Conservation (phyloP, 805 yeast genomes). For the Kodamaea laetipori region DNA sequence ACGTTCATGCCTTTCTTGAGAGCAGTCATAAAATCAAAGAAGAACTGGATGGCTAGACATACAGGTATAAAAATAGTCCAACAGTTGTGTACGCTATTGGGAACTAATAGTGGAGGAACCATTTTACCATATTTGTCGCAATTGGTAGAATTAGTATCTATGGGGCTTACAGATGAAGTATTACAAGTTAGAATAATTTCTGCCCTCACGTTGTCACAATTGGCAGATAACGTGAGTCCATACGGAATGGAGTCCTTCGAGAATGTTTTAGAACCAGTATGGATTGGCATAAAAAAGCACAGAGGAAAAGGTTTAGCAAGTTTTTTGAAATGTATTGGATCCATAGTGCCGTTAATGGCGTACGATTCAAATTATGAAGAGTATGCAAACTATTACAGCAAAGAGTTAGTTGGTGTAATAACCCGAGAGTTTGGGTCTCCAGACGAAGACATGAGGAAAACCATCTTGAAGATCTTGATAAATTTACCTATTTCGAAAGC, state of each 20-base stretch:
- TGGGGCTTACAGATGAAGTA: conserved; percentile 67
- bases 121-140: conserved; percentile 72
- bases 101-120: conserved; percentile 49
- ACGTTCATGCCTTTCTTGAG: conserved; percentile 74
- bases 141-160: conserved; percentile 60
- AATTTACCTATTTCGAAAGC: conserved; percentile 65
- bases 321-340: conserved; percentile 75
- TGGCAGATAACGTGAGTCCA: conserved; percentile 83
- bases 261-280: conserved; percentile 66
- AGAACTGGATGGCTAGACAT: conserved; percentile 80
- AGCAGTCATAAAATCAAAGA: conserved; percentile 76
- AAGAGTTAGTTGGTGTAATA: conserved; percentile 68
- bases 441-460: conserved; percentile 82
- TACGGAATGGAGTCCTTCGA: conserved; percentile 92
- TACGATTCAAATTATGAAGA: conserved; percentile 54
- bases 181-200: conserved; percentile 66
- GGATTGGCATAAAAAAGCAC: conserved; percentile 76
- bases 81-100: conserved; percentile 68
- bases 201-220: conserved; percentile 67
- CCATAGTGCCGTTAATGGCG: conserved; percentile 82
- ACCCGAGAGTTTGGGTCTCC: conserved; percentile 75
- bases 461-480: conserved; percentile 68
- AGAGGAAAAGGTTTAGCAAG: conserved; percentile 79
- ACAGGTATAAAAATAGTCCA: conserved; percentile 80
- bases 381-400: conserved; percentile 74